phyloP scores from a whole-genome alignment of 192 early-diverging fungal species.

The Lobosporangium transversale region DNA sequence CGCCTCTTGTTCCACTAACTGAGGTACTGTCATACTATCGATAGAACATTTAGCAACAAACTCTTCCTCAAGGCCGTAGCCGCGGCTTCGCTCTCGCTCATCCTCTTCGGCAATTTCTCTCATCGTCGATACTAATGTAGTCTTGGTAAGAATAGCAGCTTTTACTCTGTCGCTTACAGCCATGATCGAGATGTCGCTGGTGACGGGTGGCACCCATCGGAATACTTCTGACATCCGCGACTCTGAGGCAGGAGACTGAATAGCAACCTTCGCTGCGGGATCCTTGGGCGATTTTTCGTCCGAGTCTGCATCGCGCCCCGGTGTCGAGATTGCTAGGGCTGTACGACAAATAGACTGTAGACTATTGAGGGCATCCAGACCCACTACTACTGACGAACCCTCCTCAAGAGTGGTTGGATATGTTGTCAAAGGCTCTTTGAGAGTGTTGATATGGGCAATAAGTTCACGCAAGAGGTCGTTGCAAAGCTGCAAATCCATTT shows the following conservation, averaged over 20 bases:
- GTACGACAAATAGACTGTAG: constrained; percentile 56
- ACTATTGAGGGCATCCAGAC: constrained; percentile 47
- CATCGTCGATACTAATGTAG: constrained; percentile 36
- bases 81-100: constrained; percentile 32
- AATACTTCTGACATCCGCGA: constrained; percentile 61
- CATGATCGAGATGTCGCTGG: constrained; percentile 29
- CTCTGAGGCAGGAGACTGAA: constrained; percentile 62
- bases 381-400: background rate
- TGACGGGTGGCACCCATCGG: constrained; percentile 58
- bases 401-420: constrained; percentile 4
- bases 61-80: constrained; percentile 42
- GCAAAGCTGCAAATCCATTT: constrained; percentile 78
- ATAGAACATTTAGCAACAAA: constrained; percentile 13
- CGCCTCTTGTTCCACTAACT: constrained; percentile 39
- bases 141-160: constrained; percentile 42
- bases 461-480: constrained; percentile 77
- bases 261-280: constrained; percentile 2
- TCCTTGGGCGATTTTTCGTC: constrained; percentile 37
- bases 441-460: constrained; percentile 55
- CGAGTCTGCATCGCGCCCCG: constrained; percentile 42
- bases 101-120: constrained; percentile 43
- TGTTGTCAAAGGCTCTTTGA: constrained; percentile 18
- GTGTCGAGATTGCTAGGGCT: constrained; percentile 61
- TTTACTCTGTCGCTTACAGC: constrained; percentile 36
- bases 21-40: constrained; percentile 18